Evolutionary conservation across 2,329 filamentous ascomycete genomes (phyloP).

Genomic region (Orbilia ellipsospora): DNA sequence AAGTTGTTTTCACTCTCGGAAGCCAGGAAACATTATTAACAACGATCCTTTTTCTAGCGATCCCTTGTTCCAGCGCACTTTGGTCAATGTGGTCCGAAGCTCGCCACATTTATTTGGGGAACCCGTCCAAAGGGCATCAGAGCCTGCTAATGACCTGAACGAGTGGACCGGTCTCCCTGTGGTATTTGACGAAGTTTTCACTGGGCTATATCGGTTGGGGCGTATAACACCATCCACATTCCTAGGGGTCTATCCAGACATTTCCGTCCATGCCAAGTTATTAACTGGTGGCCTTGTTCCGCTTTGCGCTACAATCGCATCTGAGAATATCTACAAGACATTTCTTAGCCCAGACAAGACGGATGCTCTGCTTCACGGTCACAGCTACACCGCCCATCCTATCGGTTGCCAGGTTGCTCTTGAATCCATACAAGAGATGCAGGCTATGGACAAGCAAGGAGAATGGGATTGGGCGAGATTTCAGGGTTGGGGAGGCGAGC

Average conservation of each 20-base stretch:
- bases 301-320: conserved; percentile 79
- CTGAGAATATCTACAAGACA: conserved; percentile 76
- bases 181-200: conserved; percentile 89
- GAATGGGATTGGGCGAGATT: conserved; percentile 70
- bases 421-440: conserved; percentile 72
- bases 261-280: conserved; percentile 84
- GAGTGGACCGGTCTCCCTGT: conserved; percentile 80
- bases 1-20: conserved; percentile 61
- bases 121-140: no score
- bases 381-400: conserved; percentile 87
- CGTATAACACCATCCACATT: conserved; percentile 77
- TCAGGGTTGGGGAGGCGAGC: conserved; percentile 63
- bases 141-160: no score
- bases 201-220: conserved; percentile 83
- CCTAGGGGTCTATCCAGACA: conserved; percentile 75
- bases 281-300: conserved; percentile 83
- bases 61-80: no score
- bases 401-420: conserved; percentile 82
- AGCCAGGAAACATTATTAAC: no score
- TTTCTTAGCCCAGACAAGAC: conserved; percentile 79
- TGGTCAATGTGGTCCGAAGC: no score
- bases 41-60: no score
- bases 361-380: conserved; percentile 82
- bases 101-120: no score
- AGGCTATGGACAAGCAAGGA: conserved; percentile 68